Evolutionary conservation across 768 basidiomycete species (phyloP), one percentile per base, ranked within the genome.

Genomic region (Boletus rex-veris): DNA sequence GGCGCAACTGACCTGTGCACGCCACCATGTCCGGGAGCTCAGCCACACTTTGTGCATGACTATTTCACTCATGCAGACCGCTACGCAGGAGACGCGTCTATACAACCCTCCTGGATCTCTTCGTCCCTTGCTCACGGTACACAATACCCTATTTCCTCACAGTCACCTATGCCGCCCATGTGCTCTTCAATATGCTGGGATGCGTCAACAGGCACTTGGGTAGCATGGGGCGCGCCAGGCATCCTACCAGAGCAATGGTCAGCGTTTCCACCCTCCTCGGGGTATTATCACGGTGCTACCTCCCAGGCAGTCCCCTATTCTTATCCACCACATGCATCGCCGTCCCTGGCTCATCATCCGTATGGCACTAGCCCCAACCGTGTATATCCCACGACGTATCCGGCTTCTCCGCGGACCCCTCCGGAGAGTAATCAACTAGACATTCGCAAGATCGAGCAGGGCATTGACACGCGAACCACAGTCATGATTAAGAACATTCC

Each of bases 401-500:
- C 65, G 11, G 53, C 57, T 48, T 70, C 69, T 50, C 61, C 71
- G 51, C 67, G 64, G 37, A 48, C 54, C 43, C 58, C 61, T 43
- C 58, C 71, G 33, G 77, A 77, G 62, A 73, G 76, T 55, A 86
- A 88, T 63, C 76, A 78, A 60, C 67, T 95, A 26, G 84, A 90
- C 68, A 69, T 92, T 12, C 76, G 74, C 40, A 77, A 77, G 53
- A 93, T 95, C 61, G 88, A 88, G 68, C 80, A 78, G 30, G 92
- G 92, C 5, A 69, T 77, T 54, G 90, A 92, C 61, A 90, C 85
- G 35, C 78, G 91, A 31, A 90, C 90, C 33, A 92, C 91, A 28
- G 84, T 92, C 45, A 92, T 91, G 88, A 83, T 90, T 57, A 92
- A 93, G 73, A 95, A 95, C 64, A 90, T 95, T 42, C 92, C 92